Base-by-base conservation (phyloP, 1,284 basidiomycete species). In the Melampsora abietis-canadensis region DNA sequence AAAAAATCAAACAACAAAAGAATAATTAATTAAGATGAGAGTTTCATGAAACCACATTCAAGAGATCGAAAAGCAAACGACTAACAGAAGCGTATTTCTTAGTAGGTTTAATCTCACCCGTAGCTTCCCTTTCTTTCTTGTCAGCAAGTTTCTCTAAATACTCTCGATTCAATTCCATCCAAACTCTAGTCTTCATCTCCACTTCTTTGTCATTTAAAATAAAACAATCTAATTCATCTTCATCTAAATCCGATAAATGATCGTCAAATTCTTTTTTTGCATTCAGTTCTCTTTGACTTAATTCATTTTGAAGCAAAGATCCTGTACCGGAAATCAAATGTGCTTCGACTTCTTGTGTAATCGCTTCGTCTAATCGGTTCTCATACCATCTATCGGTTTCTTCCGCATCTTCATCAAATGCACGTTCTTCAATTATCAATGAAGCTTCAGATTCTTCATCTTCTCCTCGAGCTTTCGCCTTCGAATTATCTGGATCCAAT, bases 91-190 rank as follows among this genome's bases (percentile, higher is more conserved):
- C 27, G 40, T 21, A 17, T 37, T 62, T 61, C 30, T 70, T 70
- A 30, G 59, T 44, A 30, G 60, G 40, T 62, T 61, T 61, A 3
- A 63, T 15, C 48, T 70, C 68, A 34, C 68, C 68, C 10, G 57
- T 47, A 12, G 68, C 68, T 51, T 70, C 68, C 21, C 68, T 37
- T 37, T 70, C 68, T 37, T 70, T 70, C 88, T 82, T 80, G 92
- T 91, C 88, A 76, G 92, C 92, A 61, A 94, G 85, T 40, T 90
- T 89, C 81, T 96, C 92, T 66, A 98, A 84, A 84, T 96, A 98
- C 69, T 96, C 93, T 78, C 87, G 88, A 83, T 98, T 98, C 81
- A 94, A 86, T 83, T 95, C 93, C 76, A 98, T 91, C 96, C 96
- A 98, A 21, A 98, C 88, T 31, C 94, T 88, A 80, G 95, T 93